Evolutionary conservation across 2,329 filamentous ascomycete species (phyloP), one percentile per base, ranked within the genome.

Genomic region (Ophiocordyceps camponoti-floridani): DNA sequence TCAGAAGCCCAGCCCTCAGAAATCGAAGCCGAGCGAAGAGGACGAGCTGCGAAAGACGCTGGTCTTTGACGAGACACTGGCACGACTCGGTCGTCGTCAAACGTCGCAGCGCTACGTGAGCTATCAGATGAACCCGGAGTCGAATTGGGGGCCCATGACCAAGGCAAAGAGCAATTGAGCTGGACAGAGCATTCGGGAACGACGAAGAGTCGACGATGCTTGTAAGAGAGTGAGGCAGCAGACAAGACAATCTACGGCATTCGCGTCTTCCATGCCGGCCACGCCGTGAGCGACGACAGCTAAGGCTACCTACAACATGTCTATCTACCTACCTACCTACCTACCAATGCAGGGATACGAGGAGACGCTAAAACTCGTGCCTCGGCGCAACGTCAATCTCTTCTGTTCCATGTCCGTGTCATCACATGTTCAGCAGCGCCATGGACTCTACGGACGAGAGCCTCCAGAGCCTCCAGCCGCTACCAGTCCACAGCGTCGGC

Each of bases 141-240:
- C 86, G 56, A 91, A 96, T 59, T 98, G 91, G 91, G 91, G 91
- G 0, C 91, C 91, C 1, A 77, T 94, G 76, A 68, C 64, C 44
- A 66, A 67, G 50, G 74, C 74, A 26, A 69, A 60, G 50, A 67
- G 47, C 13, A 41, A 38, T 19, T 47, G 27, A 31, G 30, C 9
- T 23, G 30, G 11, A 35, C 4, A n/a, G 31, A 5, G 31, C 8
- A 31, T 7, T 31, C 13, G 2, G n/a, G n/a, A 35, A 35, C 13
- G 31, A 35, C 13, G 31, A 35, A 13, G 4, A 37, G 14, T n/a
- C 16, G 14, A 3, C 13, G 30, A 33, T 33, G 9, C 30, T 33
- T 33, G 10, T 33, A 16, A 16, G 33, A n/a, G 33, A 37, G 33
- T 18, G 7, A 33, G 31, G 14, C 12, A 38, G 35, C 16, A 16